Evolutionary conservation across 2,329 filamentous ascomycete species (phyloP), one percentile per base, ranked within the genome.

Genomic region (Akanthomyces uredinophilus): DNA sequence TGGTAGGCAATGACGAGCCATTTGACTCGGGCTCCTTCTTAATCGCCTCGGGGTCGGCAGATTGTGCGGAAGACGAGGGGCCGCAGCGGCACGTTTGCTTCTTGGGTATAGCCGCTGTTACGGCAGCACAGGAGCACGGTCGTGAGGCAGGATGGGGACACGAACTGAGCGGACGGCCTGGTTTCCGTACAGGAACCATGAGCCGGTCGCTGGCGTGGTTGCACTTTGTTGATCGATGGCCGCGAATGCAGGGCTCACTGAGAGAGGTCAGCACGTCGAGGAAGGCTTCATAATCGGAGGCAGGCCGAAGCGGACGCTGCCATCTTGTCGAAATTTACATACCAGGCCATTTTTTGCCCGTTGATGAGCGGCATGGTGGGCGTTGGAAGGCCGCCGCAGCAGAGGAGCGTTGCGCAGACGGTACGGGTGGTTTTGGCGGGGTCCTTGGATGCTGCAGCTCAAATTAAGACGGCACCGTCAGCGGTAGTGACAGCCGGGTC

Each of bases 201-300:
- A 90, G 76, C 63, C 88, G 84, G 68, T 90, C 87, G 65, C 81
- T 80, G 64, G 80, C 81, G 71, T 91, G 88, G 53, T 83, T 87
- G 73, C 88, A 91, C 78, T 89, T 90, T 58, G 88, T 90, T 35
- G 88, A 91, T 68, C 88, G 86, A 73, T 91, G 88, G 62, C 88
- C 88, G 69, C 88, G 86, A 68, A 91, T 91, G 72, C 88, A 91
- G 70, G 88, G 87, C 79, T 85, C 85, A 74, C 88, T 91, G 68
- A 22, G 32, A 50, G 22, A 14, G 35, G 50, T 32, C 43, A 37
- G 52, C 43, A 43, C 7, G 35, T 41, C 8, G 41, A 51, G 41
- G 50, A 16, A 59, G 55, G 27, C 35, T 5, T 46, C 14, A 35
- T 4, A n/a, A 22, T 14, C 27, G 27, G 41, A 56, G 54, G n/a